Percentiles rank a stretch among this genome's conserved stretches.
Conservation (phyloP, 805 yeast genomes). For the Priceomyces carsonii region DNA sequence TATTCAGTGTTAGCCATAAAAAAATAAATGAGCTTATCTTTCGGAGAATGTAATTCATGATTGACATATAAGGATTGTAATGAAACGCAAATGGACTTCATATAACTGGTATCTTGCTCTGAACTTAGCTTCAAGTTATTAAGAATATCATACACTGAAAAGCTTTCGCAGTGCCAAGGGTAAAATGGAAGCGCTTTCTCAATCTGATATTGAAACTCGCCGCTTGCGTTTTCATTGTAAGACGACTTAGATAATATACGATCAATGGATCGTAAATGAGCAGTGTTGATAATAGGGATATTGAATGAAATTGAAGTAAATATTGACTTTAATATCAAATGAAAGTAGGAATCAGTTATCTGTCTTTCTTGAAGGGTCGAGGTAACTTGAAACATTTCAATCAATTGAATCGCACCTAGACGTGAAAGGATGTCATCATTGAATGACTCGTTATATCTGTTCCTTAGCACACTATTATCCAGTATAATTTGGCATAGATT, state of each 20-base stretch:
- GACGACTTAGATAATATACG: slow-evolving; percentile 35
- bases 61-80: slow-evolving; percentile 30
- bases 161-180: slow-evolving; percentile 39
- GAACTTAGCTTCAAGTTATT: slow-evolving; percentile 20
- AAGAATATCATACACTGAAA: slow-evolving; percentile 44
- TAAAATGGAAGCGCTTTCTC: slow-evolving; percentile 37
- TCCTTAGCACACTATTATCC: slow-evolving; percentile 3
- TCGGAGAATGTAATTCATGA: slow-evolving; percentile 42
- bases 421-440: no score
- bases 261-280: slow-evolving; percentile 40
- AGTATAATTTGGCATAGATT: slow-evolving; percentile 17
- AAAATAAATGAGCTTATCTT: slow-evolving; percentile 41
- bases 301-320: slow-evolving; percentile 32
- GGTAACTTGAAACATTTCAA: slow-evolving; percentile 31
- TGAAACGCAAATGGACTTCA: slow-evolving; percentile 36
- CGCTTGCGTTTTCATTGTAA: slow-evolving; percentile 13
- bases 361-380: slow-evolving; percentile 20
- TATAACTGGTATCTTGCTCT: slow-evolving; percentile 29
- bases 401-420: slow-evolving; percentile 40
- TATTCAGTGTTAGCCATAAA: slow-evolving; percentile 37
- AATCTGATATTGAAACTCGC: slow-evolving; percentile 15
- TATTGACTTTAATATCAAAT: slow-evolving; percentile 32
- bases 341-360: slow-evolving; percentile 17
- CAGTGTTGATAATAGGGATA: slow-evolving; percentile 38
- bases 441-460: no score